These are phyloP conservation scores for Eucalyptus cladocalyx DNA, from an alignment of 345 rosid species.

Conservation along the genomic window DNA sequence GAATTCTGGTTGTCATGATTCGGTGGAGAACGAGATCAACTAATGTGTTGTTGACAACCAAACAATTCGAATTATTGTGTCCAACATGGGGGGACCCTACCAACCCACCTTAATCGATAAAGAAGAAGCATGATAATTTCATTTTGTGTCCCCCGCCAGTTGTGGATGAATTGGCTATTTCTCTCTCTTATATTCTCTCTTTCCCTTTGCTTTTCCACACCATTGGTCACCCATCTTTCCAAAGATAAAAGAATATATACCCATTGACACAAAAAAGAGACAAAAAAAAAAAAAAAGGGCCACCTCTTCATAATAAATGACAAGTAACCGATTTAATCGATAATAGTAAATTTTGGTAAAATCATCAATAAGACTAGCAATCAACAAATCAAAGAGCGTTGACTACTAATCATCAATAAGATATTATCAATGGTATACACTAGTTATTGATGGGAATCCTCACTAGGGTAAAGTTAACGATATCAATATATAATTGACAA, in stretches of 20 bases:
- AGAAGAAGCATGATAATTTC: neutral
- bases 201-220: neutral
- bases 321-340: rapidly evolving
- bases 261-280: neutral
- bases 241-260: neutral
- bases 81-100: neutral
- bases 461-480: no score
- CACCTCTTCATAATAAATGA: neutral
- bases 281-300: no score
- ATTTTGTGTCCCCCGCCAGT: neutral
- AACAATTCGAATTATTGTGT: neutral
- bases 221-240: neutral
- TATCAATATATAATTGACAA: neutral
- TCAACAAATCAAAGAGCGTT: neutral
- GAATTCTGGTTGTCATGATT: neutral
- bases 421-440: neutral
- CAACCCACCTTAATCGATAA: neutral
- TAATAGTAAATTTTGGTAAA: no score
- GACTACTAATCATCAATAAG: neutral
- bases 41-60: neutral
- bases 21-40: neutral
- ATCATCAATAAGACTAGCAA: no score
- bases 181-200: neutral
- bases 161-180: neutral
- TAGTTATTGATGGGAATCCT: neutral